A percentile compares a stretch with the other conserved stretches of the same genome.
These are phyloP conservation scores for Gymnopilus junonius DNA, from an alignment of 768 basidiomycete species.

Conservation along the genomic window DNA sequence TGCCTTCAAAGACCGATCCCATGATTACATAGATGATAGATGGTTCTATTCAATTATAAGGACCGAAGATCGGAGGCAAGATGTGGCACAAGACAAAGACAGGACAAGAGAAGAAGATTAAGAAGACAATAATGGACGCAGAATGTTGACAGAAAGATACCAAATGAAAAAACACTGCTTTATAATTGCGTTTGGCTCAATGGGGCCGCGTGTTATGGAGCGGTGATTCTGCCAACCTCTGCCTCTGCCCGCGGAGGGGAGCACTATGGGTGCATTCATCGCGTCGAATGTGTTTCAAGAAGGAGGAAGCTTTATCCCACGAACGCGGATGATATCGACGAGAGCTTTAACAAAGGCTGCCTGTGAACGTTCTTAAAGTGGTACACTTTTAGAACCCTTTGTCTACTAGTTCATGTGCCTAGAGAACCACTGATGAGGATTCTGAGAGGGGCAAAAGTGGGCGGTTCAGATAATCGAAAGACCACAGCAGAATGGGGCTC, in stretches of 20 bases:
- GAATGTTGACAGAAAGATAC: neutral
- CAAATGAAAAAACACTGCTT: neutral
- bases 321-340: conserved; percentile 19
- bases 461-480: neutral
- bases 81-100: neutral
- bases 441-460: neutral
- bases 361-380: neutral
- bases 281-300: conserved; percentile 20
- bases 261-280: neutral
- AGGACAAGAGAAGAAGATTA: conserved; percentile 2
- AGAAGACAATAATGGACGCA: conserved; percentile 15
- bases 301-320: conserved; percentile 8
- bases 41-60: conserved; percentile 12
- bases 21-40: conserved; percentile 15
- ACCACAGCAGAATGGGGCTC: neutral
- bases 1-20: conserved; percentile 18
- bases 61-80: conserved; percentile 22
- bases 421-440: neutral
- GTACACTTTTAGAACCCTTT: neutral
- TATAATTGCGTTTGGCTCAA: conserved; percentile 8
- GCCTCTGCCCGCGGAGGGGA: neutral
- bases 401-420: neutral
- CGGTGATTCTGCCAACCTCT: neutral
- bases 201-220: conserved; percentile 23
- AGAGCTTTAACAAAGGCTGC: conserved; percentile 3